Percentiles rank a stretch among this genome's conserved stretches.
Conservation (phyloP, 371 early-diverging fungal genomes). For the Rhizopus sp. region DNA sequence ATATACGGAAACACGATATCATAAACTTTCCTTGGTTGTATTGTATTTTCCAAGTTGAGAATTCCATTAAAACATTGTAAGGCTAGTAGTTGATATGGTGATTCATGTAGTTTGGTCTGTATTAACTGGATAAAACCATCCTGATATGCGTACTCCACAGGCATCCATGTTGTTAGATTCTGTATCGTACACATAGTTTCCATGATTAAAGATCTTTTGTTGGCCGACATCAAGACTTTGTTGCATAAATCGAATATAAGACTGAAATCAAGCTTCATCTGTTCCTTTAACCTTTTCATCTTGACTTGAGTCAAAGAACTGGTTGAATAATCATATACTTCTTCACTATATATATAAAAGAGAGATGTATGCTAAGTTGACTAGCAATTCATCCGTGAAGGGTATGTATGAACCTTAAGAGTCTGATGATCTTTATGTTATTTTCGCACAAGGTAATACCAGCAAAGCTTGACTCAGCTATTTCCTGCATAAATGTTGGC, state of each 20-base stretch:
- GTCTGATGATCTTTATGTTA: slow-evolving; percentile 95
- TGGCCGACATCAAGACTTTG: slow-evolving; percentile 76
- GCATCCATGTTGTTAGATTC: slow-evolving; percentile 27
- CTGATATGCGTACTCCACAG: slow-evolving; percentile 20
- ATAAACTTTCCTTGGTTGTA: background rate
- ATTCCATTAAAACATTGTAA: slow-evolving; percentile 30
- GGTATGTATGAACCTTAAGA: slow-evolving; percentile 67
- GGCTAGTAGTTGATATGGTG: slow-evolving; percentile 4
- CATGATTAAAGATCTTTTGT: slow-evolving; percentile 68
- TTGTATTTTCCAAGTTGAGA: slow-evolving; percentile 4
- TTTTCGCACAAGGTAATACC: slow-evolving; percentile 94
- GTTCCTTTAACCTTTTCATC: slow-evolving; percentile 82
- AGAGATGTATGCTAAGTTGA: background rate
- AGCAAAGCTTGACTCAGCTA: slow-evolving; percentile 85
- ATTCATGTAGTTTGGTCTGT: slow-evolving; percentile 7
- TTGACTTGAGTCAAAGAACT: slow-evolving; percentile 94
- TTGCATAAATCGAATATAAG: slow-evolving; percentile 93
- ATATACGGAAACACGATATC: background rate
- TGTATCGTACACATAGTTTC: slow-evolving; percentile 87
- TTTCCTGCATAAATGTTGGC: slow-evolving; percentile 97
- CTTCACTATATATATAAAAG: slow-evolving; percentile 67
- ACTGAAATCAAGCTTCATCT: slow-evolving; percentile 91
- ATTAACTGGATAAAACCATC: slow-evolving; percentile 16
- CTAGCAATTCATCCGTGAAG: background rate
- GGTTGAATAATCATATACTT: slow-evolving; percentile 93